Evolutionary conservation across 805 yeast species (phyloP).

Genomic region (Clavispora phyllophila): DNA sequence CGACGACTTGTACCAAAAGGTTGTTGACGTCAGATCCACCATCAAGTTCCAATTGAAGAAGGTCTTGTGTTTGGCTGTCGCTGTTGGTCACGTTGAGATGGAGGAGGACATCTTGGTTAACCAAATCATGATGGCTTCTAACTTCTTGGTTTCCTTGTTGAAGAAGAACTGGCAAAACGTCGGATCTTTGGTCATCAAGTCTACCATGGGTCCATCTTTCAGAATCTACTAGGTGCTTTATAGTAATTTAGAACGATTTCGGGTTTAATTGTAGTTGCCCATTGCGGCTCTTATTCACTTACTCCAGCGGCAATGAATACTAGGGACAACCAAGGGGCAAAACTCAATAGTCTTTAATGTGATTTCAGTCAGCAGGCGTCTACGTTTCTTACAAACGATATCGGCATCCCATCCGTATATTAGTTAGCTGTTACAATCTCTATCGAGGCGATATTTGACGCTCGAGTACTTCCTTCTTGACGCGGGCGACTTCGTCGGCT

Average conservation of each 20-base stretch:
- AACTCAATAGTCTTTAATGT: too few relatives aligned
- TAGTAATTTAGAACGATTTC: slow-evolving; percentile 1
- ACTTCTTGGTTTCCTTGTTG: slow-evolving; percentile 98
- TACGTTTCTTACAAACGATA: background rate
- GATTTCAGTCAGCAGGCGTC: too few relatives aligned
- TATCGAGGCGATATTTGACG: background rate
- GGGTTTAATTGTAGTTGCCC: background rate
- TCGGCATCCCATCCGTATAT: background rate
- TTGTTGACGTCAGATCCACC: slow-evolving; percentile 97
- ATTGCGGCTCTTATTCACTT: too few relatives aligned
- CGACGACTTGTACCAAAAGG: slow-evolving; percentile 95
- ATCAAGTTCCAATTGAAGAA: slow-evolving; percentile 99
- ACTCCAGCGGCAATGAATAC: too few relatives aligned
- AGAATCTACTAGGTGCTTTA: slow-evolving; percentile 80
- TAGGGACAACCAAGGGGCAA: too few relatives aligned
- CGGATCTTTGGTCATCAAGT: slow-evolving; percentile 98
- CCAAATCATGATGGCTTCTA: slow-evolving; percentile 97
- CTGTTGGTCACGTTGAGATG: slow-evolving; percentile 99
- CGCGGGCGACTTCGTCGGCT: slow-evolving; percentile 8
- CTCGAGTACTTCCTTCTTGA: slow-evolving; percentile 9
- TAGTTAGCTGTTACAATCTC: background rate
- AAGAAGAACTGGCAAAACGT: slow-evolving; percentile 99
- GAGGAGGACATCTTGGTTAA: slow-evolving; percentile 91
- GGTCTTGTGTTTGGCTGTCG: slow-evolving; percentile 99
- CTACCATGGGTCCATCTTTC: slow-evolving; percentile 99